Conservation (phyloP, 331 rosid species). For the Ulmus americana region DNA sequence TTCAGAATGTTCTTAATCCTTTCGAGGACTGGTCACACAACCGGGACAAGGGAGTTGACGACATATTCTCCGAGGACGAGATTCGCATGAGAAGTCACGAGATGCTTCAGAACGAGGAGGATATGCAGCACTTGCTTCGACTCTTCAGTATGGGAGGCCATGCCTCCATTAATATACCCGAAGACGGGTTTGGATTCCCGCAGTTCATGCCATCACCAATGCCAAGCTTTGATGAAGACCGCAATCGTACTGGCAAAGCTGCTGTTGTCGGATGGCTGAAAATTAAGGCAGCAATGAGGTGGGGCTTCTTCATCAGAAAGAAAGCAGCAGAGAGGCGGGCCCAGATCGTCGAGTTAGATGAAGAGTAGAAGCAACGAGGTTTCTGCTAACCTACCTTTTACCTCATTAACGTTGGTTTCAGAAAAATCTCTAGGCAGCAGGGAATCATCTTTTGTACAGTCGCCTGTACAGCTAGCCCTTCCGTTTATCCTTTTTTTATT, state of each 20-base stretch:
- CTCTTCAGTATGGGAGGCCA: conserved; percentile 87
- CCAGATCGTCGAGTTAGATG: conserved; percentile 86
- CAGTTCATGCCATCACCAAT: conserved; percentile 59
- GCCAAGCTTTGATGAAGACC: conserved; percentile 84
- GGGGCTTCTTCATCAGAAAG: conserved; percentile 96
- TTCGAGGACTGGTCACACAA: conserved; percentile 79
- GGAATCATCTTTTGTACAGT: conserved; percentile 38
- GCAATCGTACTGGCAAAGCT: conserved; percentile 80
- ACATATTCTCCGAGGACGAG: conserved; percentile 81
- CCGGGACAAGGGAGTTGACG: conserved; percentile 76
- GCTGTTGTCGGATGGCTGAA: conserved; percentile 99
- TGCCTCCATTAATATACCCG: conserved; percentile 47
- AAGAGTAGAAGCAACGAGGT: conserved; percentile 41
- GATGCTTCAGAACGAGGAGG: conserved; percentile 96
- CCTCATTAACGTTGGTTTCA: conserved; percentile 16
- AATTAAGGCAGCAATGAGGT: conserved; percentile 99
- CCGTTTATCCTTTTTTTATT: conserved; percentile 7
- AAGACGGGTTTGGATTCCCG: conserved; percentile 53
- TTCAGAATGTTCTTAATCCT: conserved; percentile 53
- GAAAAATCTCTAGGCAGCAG: conserved; percentile 28
- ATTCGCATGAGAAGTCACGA: conserved; percentile 90
- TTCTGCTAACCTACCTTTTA: not conserved
- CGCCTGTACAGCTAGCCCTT: conserved; percentile 46
- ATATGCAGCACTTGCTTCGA: conserved; percentile 94
- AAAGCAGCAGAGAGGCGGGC: conserved; percentile 97